These are phyloP conservation scores for Neoboletus brunneissimus DNA, from an alignment of 768 basidiomycete genomes.

Conservation along the genomic window DNA sequence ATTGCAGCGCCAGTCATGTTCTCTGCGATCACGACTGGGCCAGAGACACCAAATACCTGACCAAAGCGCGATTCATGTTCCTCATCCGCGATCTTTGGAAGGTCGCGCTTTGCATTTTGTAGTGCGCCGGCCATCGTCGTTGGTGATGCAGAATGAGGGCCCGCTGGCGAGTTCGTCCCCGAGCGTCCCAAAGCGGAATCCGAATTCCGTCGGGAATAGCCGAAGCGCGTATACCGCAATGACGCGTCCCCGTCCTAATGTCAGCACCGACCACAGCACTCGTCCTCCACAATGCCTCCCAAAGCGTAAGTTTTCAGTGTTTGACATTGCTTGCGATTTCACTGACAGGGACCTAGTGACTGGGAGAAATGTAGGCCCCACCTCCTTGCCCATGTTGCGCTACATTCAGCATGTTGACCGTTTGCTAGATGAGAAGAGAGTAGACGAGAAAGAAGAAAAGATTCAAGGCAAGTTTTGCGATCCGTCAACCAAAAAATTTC, in stretches of 20 bases:
- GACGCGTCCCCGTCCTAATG: conserved; percentile 35
- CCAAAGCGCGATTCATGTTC: conserved; percentile 85
- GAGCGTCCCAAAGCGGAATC: conserved; percentile 29
- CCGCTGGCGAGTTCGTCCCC: neutral
- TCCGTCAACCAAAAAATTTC: neutral
- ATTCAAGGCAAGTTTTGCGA: conserved; percentile 64
- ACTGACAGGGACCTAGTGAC: conserved; percentile 54
- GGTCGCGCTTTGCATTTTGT: conserved; percentile 82
- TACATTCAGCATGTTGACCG: conserved; percentile 5
- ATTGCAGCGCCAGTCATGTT: conserved; percentile 96
- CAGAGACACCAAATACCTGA: conserved; percentile 92
- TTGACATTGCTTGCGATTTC: neutral
- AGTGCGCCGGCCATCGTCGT: conserved; percentile 86
- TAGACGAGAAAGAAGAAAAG: conserved; percentile 88
- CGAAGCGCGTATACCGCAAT: conserved; percentile 29
- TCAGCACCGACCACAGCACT: conserved; percentile 21
- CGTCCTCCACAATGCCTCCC: conserved; percentile 69
- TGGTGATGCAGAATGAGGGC: conserved; percentile 1
- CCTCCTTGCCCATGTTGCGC: neutral
- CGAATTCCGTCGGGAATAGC: conserved; percentile 24
- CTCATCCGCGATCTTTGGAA: conserved; percentile 88
- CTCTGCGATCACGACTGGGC: conserved; percentile 94
- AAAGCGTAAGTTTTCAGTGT: conserved; percentile 73
- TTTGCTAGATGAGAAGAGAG: conserved; percentile 74
- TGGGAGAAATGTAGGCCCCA: conserved; percentile 91